Evolutionary conservation across 805 yeast species (phyloP).

Genomic region (Teunomyces cretensis): DNA sequence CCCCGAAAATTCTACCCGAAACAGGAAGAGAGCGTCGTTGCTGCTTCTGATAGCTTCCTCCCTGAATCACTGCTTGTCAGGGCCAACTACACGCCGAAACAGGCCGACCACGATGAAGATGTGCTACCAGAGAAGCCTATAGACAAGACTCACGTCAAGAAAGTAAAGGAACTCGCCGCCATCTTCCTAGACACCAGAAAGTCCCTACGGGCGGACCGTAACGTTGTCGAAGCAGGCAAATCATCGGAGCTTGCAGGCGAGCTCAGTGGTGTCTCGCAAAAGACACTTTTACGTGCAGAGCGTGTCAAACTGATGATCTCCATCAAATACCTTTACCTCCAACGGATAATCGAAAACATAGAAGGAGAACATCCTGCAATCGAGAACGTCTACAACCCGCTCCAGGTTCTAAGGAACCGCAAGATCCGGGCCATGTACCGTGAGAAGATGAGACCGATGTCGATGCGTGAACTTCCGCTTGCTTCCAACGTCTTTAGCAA

Average conservation of each 20-base stretch:
- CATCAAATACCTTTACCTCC: constrained; percentile 49
- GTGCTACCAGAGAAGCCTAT: background rate
- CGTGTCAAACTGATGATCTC: constrained; percentile 48
- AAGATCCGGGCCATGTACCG: constrained; percentile 52
- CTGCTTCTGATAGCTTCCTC: background rate
- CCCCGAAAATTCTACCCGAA: background rate
- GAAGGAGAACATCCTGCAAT: constrained; percentile 44
- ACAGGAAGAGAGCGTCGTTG: background rate
- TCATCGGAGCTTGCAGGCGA: constrained; percentile 3
- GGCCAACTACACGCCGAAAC: background rate
- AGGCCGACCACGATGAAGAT: background rate
- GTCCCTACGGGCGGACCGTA: constrained; percentile 41
- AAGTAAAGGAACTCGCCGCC: constrained; percentile 39
- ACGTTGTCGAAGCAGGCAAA: constrained; percentile 34
- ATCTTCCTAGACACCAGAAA: constrained; percentile 43
- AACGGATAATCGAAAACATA: constrained; percentile 31
- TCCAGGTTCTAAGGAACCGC: constrained; percentile 78
- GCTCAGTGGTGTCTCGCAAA: constrained; percentile 25
- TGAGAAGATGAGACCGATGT: constrained; percentile 33
- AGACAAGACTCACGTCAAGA: constrained; percentile 13
- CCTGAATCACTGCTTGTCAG: background rate
- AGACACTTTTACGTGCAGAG: constrained; percentile 48
- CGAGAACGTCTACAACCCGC: constrained; percentile 75
- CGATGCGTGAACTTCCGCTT: constrained; percentile 52
- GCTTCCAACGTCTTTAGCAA: constrained; percentile 63